phyloP scores from a whole-genome alignment of 768 basidiomycete genomes.

The Trametes punicea region DNA sequence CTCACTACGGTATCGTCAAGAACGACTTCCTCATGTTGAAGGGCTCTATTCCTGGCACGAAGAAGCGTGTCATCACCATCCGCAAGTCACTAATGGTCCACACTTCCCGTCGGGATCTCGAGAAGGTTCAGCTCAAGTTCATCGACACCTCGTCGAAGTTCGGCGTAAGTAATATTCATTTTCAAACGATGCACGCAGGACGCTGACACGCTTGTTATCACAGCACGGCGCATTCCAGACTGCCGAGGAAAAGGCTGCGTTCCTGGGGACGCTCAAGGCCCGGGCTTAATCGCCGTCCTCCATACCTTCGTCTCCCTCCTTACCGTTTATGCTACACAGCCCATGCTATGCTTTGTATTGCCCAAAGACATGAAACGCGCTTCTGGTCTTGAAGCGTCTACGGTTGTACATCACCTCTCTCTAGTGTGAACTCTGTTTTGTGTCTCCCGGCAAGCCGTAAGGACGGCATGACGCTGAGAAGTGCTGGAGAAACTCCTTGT shows the following conservation, averaged over 20 bases:
- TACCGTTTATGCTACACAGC: conserved; percentile 34
- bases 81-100: conserved; percentile 97
- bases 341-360: conserved; percentile 40
- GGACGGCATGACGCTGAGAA: too few species aligned
- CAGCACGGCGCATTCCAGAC: conserved; percentile 98
- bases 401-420: conserved; percentile 16
- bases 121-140: conserved; percentile 98
- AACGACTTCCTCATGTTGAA: conserved; percentile 98
- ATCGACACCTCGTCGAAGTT: conserved; percentile 98
- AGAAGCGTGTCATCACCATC: conserved; percentile 97
- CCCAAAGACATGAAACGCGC: conserved; percentile 29
- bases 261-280: conserved; percentile 89
- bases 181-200: background rate
- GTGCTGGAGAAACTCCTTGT: background rate
- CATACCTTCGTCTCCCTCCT: conserved; percentile 34
- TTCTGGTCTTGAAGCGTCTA: conserved; percentile 14
- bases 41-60: conserved; percentile 92
- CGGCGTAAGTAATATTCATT: conserved; percentile 57
- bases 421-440: background rate
- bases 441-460: too few species aligned
- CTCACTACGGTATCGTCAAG: conserved; percentile 97
- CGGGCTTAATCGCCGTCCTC: conserved; percentile 51
- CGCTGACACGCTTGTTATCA: conserved; percentile 10
- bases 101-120: conserved; percentile 92
- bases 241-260: conserved; percentile 91